These are phyloP conservation scores for Skeletonema costatum DNA, from an alignment of 108 stramenopile genomes.

Conservation along the genomic window DNA sequence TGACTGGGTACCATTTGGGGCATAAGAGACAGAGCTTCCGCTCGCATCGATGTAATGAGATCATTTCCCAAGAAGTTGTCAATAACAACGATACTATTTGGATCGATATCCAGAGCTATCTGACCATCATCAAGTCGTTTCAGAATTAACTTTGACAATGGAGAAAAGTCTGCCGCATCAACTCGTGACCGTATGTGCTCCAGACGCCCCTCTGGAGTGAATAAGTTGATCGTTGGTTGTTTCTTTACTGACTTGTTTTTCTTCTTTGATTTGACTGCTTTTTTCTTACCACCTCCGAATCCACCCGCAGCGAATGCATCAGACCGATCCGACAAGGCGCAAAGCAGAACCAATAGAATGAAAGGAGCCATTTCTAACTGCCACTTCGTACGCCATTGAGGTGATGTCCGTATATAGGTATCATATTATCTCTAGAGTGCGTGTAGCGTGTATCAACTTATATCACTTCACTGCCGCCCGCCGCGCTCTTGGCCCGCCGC, in stretches of 20 bases:
- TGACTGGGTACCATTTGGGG: constrained; percentile 30
- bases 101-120: constrained; percentile 20
- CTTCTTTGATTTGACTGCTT: neutral
- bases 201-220: constrained; percentile 32
- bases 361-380: neutral
- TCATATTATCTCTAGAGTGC: too few species aligned
- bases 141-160: constrained; percentile 1
- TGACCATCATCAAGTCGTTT: neutral
- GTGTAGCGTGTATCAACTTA: too few species aligned
- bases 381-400: neutral
- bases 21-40: constrained; percentile 25
- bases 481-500: too few species aligned
- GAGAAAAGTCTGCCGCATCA: constrained; percentile 18
- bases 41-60: constrained; percentile 24
- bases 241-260: neutral
- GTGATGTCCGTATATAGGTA: too few species aligned
- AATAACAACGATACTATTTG: constrained; percentile 20
- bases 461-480: too few species aligned
- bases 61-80: constrained; percentile 37
- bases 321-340: neutral
- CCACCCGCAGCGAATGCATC: neutral
- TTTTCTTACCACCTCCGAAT: neutral
- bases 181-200: constrained; percentile 20
- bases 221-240: constrained; percentile 3
- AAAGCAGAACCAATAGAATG: neutral